Base-by-base conservation (phyloP, 2,329 filamentous ascomycete genomes). In the Ceratocystis colombiana region DNA sequence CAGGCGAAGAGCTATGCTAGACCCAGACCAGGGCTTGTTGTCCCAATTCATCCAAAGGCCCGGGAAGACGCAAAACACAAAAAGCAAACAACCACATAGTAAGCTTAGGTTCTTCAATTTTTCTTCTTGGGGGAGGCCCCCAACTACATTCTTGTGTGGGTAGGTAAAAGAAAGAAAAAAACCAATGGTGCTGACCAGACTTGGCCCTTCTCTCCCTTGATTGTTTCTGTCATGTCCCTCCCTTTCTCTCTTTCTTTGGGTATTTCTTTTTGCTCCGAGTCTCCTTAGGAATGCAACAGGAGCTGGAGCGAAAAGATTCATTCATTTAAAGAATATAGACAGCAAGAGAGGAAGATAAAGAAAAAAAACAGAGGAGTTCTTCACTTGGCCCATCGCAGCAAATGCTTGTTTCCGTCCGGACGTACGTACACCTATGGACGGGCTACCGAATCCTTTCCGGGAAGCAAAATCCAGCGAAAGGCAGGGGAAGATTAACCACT, bases 1-100 rank as follows among this genome's bases (percentile, higher is more conserved):
- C 53, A 57, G 53, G 10, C 10, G 37, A 12, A 41, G 37, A 41
- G 10, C 37, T 41, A 22, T 6, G 6, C 22, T 6, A 20, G 17
- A 10, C 12, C 22, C 25, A 50, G 8, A 30, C 53, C 25, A 57
- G 25, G 20, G 12, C 15, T 6, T 22, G 37, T 28, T 28, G 30
- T 57, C 53, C 53, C 15, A 28, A 33, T 57, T 57, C 53, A 57
- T 57, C 53, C 53, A 57, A 57, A 57, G 6, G 30, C n/a, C 8
- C 10, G 10, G 37, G 37, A 17, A 30, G 53, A 22, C 15, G 53
- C 53, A 57, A 57, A 57, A 33, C 15, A 22, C 6, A 50, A 30
- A 50, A 30, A 57, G 53, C 53, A 30, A 15, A 30, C 10, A 57
- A 30, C 15, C 25, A 6, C 37, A 12, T 12, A 41, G 37, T 41